Percentiles rank a stretch among this genome's conserved stretches.
Evolutionary conservation across 257 asterid species (phyloP).

Genomic region (Eucommia ulmoides): DNA sequence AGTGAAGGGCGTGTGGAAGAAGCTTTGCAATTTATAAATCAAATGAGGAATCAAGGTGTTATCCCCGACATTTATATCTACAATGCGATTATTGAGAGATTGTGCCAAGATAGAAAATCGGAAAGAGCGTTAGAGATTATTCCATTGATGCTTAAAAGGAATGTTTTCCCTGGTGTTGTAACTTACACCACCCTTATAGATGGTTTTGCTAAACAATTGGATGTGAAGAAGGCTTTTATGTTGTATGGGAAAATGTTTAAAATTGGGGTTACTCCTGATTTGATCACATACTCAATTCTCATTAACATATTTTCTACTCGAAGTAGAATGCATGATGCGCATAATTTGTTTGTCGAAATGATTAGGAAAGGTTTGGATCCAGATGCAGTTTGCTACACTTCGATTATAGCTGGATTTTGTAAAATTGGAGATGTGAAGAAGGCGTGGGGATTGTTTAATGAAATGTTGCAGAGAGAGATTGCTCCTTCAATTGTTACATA

Average conservation of each 20-base stretch:
- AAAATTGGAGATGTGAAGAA: constrained; percentile 20
- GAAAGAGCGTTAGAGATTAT: constrained; percentile 41
- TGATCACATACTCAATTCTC: constrained; percentile 29
- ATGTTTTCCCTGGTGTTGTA: constrained; percentile 34
- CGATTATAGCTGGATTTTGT: constrained; percentile 42
- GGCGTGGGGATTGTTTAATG: constrained; percentile 29
- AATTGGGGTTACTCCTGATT: constrained; percentile 36
- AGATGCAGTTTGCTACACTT: constrained; percentile 32
- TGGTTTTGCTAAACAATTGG: constrained; percentile 39
- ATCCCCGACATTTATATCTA: constrained; percentile 23
- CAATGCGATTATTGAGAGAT: constrained; percentile 20
- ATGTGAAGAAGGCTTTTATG: constrained; percentile 25
- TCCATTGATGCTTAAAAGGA: constrained; percentile 39
- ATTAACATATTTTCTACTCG: constrained; percentile 20
- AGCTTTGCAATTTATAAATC: constrained; percentile 24
- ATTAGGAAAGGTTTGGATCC: constrained; percentile 20
- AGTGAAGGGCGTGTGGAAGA: constrained; percentile 25
- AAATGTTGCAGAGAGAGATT: constrained; percentile 26
- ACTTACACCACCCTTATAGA: constrained; percentile 33
- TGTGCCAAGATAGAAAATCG: constrained; percentile 34
- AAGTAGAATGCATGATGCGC: constrained; percentile 32
- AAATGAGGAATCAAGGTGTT: constrained; percentile 24
- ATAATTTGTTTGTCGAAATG: constrained; percentile 27
- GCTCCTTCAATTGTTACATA: constrained; percentile 49
- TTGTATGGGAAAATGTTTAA: constrained; percentile 34